Evolutionary conservation across 2,329 filamentous ascomycete species (phyloP), one percentile per base, ranked within the genome.

Genomic region (Ascochyta clinopodiicola): DNA sequence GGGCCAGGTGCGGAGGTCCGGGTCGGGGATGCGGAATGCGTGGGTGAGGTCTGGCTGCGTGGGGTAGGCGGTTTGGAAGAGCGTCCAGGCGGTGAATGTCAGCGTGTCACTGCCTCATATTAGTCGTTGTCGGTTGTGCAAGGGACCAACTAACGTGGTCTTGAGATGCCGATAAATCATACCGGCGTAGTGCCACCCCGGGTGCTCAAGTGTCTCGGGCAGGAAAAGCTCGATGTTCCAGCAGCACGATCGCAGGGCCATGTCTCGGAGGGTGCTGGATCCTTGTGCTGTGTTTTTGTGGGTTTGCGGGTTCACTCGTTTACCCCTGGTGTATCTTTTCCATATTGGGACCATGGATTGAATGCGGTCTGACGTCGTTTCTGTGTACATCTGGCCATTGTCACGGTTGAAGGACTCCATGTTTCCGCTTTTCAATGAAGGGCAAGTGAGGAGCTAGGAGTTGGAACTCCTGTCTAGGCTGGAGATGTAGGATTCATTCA

Each of bases 321-420:
- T 43, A 9, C 51, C 51, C 0, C 32, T 54, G 9, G 10, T 13
- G n/a, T 38, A 44, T 12, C 25, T 24, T 19, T 35, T 44, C 38
- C 38, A 44, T 3, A 25, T 21, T 2, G 38, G 39, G 2, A 37
- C 12, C 38, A 48, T 48, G 10, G 44, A 44, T 8, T 6, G 25
- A 2, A 24, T 22, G 21, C n/a, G 17, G n/a, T 32, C 27, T 17
- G 25, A 44, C 8, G 27, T 44, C 5, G 25, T 44, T 19, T 54
- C 51, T 2, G 19, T 44, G 34, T 54, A 54, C 4, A 48, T 27
- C 27, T 53, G 50, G 4, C 50, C 50, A 27, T 53, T 53, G 1
- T 47, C 36, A 12, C 36, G 37, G 15, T 53, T 37, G 31, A 53
- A 53, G 2, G 38, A 21, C 19, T 38, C 5, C 50, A 53, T 53